Base-by-base conservation (phyloP, 768 basidiomycete species). In the Tricholoma sp. region DNA sequence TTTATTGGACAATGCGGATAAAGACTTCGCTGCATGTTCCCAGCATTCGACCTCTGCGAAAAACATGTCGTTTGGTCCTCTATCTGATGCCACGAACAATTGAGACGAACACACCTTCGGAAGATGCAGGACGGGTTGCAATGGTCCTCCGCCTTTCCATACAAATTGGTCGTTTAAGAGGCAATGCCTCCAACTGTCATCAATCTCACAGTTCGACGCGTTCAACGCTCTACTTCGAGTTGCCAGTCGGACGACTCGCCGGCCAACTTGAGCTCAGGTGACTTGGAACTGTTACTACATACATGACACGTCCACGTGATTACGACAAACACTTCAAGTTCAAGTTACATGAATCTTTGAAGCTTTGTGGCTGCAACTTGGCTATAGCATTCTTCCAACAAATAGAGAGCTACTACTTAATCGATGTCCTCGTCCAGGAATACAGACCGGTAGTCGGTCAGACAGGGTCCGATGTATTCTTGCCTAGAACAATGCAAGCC, bases 1-100 rank as follows among this genome's bases (percentile, higher is more conserved):
- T 59, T 83, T 74, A 55, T 70, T 73, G 12, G 84, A 79, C 36
- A 90, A 73, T 17, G 73, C 70, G 60, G 72, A 78, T 56, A 92
- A 70, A 33, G 86, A 81, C 53, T 76, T 72, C 31, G 81, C 76
- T 33, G 86, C 85, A 68, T 84, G 86, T 50, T 82, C 77, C 90
- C 90, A 93, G 64, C 77, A 86, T 54, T 88, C 83, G 59, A 89
- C 72, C 74, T 91, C 90, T 93, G 70, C 53, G 55, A 59, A 59
- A 59, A 57, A 61, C 57, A 32, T 20, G 31, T 36, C 17, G 42
- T 52, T 24, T 49, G 20, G 29, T 3, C 13, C 15, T 32, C n/a
- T n/a, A 15, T 48, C 29, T 17, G 10, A 49, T 49, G n/a, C 32
- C 34, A 57, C 24, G 32, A 7, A 32, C 31, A 29, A 12, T 41